These are phyloP conservation scores for Jimgerdemannia flammicorona DNA, from an alignment of 192 early-diverging fungal genomes.

Conservation along the genomic window DNA sequence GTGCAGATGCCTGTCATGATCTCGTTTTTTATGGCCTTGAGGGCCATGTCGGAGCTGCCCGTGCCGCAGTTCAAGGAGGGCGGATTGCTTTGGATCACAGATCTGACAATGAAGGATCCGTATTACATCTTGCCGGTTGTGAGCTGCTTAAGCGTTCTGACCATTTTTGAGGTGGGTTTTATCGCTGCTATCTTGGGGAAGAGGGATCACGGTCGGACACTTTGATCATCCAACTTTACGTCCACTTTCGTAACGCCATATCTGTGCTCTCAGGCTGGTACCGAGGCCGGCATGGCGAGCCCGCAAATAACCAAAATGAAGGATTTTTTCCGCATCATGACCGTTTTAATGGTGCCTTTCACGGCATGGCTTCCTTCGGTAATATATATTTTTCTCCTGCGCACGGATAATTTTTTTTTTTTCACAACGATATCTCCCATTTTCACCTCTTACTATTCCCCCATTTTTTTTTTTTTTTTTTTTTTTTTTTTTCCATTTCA, in stretches of 20 bases:
- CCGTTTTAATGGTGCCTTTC: conserved; percentile 39
- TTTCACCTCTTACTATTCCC: conserved; percentile 11
- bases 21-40: conserved; percentile 77
- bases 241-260: neutral
- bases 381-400: neutral
- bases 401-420: conserved; percentile 1
- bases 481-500: no score
- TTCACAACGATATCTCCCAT: conserved; percentile 8
- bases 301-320: conserved; percentile 36
- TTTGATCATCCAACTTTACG: neutral
- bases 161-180: conserved; percentile 60
- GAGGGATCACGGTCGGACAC: neutral
- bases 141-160: conserved; percentile 65
- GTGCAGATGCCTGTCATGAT: conserved; percentile 83
- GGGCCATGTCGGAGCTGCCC: conserved; percentile 74
- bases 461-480: conserved; percentile 12
- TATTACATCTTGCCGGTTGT: conserved; percentile 77
- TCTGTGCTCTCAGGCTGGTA: conserved; percentile 15
- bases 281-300: conserved; percentile 33
- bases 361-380: conserved; percentile 48
- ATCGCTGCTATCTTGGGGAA: neutral
- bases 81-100: conserved; percentile 80
- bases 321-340: conserved; percentile 41
- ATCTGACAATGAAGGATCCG: conserved; percentile 81
- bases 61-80: conserved; percentile 79